Percentiles rank a stretch among this genome's conserved stretches.
phyloP scores from a whole-genome alignment of 495 filamentous ascomycete genomes.

The Durotheca rogersii region DNA sequence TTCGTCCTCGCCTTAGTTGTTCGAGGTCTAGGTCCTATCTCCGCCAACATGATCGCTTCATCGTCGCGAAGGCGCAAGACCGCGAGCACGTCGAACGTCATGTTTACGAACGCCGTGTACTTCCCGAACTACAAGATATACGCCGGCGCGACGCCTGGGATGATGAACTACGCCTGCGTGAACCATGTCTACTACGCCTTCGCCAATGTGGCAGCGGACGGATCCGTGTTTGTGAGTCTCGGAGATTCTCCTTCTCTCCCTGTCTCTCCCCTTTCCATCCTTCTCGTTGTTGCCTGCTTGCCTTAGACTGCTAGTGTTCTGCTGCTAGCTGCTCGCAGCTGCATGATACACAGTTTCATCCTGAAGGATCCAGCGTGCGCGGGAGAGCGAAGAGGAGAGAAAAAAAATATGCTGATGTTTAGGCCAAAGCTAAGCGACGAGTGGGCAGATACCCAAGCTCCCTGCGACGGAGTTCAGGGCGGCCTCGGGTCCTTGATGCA shows the following conservation, averaged over 20 bases:
- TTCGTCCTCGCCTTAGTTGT: slow-evolving; percentile 11
- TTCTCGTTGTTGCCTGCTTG: no score
- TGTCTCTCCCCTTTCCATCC: no score
- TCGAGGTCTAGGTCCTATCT: neutral
- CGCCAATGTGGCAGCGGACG: slow-evolving; percentile 78
- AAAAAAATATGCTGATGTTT: slow-evolving; percentile 33
- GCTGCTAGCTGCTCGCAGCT: no score
- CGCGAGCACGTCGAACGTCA: slow-evolving; percentile 44
- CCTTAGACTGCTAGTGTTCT: no score
- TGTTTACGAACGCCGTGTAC: slow-evolving; percentile 78
- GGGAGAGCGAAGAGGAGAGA: no score
- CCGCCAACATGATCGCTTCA: slow-evolving; percentile 30
- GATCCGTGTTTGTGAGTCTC: slow-evolving; percentile 72
- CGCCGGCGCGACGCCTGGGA: slow-evolving; percentile 72
- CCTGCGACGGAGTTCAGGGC: slow-evolving; percentile 75
- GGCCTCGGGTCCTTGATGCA: slow-evolving; percentile 74
- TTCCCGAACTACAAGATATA: slow-evolving; percentile 88
- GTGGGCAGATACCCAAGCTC: slow-evolving; percentile 77
- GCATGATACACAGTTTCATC: slow-evolving; percentile 5
- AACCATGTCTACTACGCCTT: slow-evolving; percentile 89
- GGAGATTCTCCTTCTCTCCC: slow-evolving; percentile 6
- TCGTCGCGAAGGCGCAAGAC: slow-evolving; percentile 45
- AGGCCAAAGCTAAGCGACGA: slow-evolving; percentile 74
- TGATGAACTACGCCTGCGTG: slow-evolving; percentile 62
- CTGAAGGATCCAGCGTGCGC: slow-evolving; percentile 13